Evolutionary conservation across 306 rosid species (phyloP).

Genomic region (Inga laurina): DNA sequence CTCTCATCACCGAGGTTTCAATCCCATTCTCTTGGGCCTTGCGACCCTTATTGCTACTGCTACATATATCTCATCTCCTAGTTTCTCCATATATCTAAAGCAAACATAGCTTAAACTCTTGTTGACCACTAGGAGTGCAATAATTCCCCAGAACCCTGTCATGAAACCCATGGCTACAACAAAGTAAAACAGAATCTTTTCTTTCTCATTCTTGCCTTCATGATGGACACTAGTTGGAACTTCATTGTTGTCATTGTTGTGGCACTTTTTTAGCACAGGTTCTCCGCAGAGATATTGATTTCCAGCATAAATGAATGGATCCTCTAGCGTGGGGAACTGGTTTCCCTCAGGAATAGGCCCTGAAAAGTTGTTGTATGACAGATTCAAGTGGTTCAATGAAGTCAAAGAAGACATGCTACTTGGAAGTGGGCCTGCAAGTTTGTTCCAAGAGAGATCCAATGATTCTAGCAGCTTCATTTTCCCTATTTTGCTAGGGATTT

Average conservation of each 20-base stretch:
- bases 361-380: too few species aligned
- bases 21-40: too few species aligned
- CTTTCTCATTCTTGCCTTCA: background rate
- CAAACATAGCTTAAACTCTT: background rate
- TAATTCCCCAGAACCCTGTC: background rate
- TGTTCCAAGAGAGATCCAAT: too few species aligned
- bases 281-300: background rate
- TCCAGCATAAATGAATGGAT: background rate
- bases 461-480: background rate
- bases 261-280: background rate
- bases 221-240: background rate
- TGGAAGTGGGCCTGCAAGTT: too few species aligned
- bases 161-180: background rate
- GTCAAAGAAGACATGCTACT: too few species aligned
- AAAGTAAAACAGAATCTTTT: background rate
- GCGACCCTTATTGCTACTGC: too few species aligned
- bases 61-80: background rate
- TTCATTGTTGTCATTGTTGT: background rate
- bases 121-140: too few species aligned
- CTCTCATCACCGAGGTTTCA: too few species aligned
- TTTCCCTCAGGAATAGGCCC: too few species aligned
- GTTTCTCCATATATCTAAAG: background rate
- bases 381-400: too few species aligned
- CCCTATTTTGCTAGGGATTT: slow-evolving; percentile 16
- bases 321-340: slow-evolving; percentile 14